Evolutionary conservation across 169 alveolate species (phyloP).

Genomic region (Besnoitia besnoiti): DNA sequence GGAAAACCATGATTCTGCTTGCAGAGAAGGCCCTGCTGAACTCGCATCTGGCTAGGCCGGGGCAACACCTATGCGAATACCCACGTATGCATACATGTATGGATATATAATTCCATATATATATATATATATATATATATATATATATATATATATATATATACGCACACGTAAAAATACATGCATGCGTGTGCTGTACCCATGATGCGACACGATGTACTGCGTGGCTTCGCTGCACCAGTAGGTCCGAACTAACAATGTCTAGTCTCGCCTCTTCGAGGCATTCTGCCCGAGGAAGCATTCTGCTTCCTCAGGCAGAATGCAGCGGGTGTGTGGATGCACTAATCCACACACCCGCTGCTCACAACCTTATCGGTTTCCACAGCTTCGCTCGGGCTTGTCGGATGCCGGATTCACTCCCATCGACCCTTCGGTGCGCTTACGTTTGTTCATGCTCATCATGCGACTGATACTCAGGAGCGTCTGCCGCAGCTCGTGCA

Average conservation of each 20-base stretch:
- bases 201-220: too few species aligned
- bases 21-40: not conserved
- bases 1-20: not conserved
- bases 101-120: not conserved
- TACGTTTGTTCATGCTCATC: slow-evolving; percentile 57
- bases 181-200: too few species aligned
- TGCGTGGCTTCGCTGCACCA: too few species aligned
- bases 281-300: too few species aligned
- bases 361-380: too few species aligned
- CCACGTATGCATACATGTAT: not conserved
- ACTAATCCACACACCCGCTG: too few species aligned
- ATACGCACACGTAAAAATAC: not conserved
- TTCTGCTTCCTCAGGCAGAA: too few species aligned
- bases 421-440: not conserved
- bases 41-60: not conserved
- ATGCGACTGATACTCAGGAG: slow-evolving; percentile 39
- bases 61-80: not conserved
- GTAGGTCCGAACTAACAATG: too few species aligned
- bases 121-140: not conserved
- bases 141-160: not conserved
- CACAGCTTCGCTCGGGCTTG: too few species aligned
- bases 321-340: too few species aligned
- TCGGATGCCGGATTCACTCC: too few species aligned
- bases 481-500: slow-evolving; percentile 40
- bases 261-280: too few species aligned